Evolutionary conservation across 148 eudicot genomes (phyloP), one percentile per base, ranked within the genome.

Genomic region (Diospyros kaki): DNA sequence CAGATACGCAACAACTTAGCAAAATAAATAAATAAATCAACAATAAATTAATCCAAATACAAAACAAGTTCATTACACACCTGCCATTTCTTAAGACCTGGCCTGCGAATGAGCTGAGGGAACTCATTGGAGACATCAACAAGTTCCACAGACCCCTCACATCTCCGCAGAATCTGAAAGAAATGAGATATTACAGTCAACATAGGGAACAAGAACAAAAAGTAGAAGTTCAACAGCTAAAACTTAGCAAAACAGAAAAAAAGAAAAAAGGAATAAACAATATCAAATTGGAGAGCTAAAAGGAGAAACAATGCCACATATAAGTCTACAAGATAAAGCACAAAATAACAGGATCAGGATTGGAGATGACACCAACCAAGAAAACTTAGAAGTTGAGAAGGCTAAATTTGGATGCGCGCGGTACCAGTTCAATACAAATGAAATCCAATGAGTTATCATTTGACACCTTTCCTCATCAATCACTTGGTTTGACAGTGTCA

Each of bases 81-180:
- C 98, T 88, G 93, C 99, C 99, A 95, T 74, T 79, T 90, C 84
- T 86, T 95, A 41, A 95, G 87, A 81, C 99, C 99, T 77, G 98
- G 99, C 81, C 98, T 88, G n/a, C 97, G 89, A 71, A 87, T 82
- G 74, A 95, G 87, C 83, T 89, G 89, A 56, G 98, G 97, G 80
- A 93, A 90, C 82, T 93, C 98, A 81, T 51, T 70, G 28, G 98
- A 93, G 73, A 95, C 99, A 77, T 95, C 99, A 78, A 95, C 74
- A 79, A 95, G 98, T 82, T 91, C 99, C 80, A 95, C 82, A 69
- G 93, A 77, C 50, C 88, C 94, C 61, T 82, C 89, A 83, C 99
- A 93, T 76, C 91, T 87, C 70, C 97, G 82, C 78, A 95, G 75
- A 77, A 95, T 79, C 99, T 95, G 83, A 56, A 73, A 45, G 66